Evolutionary conservation across 306 rosid species (phyloP), one percentile per base, ranked within the genome.

Genomic region (Urtica urens): DNA sequence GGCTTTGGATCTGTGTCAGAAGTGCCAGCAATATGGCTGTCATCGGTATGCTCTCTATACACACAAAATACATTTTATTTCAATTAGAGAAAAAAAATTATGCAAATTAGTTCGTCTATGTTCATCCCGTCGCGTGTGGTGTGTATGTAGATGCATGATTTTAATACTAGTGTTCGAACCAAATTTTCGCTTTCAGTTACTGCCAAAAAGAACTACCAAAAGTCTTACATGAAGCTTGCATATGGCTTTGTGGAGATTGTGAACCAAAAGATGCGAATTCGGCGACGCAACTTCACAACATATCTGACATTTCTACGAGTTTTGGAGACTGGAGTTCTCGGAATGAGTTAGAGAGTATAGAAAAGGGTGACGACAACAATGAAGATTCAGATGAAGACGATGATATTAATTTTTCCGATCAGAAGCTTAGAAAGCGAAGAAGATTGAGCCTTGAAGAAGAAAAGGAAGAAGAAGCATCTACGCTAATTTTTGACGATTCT

Each of bases 161-260:
- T 35, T 26, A 12, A 14, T 49, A n/a, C n/a, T 21, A 5, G 10
- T n/a, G 18, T 49, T 39, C 17, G 41, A 15, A n/a, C n/a, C n/a
- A n/a, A n/a, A n/a, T n/a, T 26, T 12, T 48, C 7, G 18, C 19
- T 55, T 42, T 10, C 73, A 84, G 86, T 55, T 84, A 84, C 63
- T 80, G 94, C 74, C 55, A 74, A 23, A 66, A 67, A 23, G 66
- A 40, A 15, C 12, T 42, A 38, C 83, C 83, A 43, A 55, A 64
- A 43, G 21, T 26, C 50, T 34, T 62, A 21, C 22, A 21, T 30
- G 73, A 68, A 27, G 51, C 63, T n/a, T 65, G 68, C 59, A 51
- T 59, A 34, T 88, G 95, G 96, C 62, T 54, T 58, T 88, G 96
- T 72, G 86, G 65, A 63, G 83, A 81, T 30, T 88, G 96, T 40